Evolutionary conservation across 2,329 filamentous ascomycete species (phyloP).

Genomic region (Daldinia sp.): DNA sequence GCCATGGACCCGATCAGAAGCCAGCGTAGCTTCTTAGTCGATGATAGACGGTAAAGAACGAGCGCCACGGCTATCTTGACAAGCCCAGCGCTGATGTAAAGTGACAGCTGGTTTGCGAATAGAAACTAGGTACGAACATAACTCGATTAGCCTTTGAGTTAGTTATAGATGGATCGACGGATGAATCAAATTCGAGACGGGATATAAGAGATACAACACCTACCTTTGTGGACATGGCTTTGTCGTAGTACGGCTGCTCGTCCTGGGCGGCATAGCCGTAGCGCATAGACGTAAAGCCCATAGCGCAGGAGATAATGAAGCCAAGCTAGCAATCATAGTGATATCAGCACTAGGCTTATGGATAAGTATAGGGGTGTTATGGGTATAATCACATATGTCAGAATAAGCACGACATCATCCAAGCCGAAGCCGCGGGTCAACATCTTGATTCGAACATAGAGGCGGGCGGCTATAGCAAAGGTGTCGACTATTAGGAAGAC

Average conservation of each 20-base stretch:
- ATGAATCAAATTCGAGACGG: neutral
- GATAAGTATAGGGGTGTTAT: neutral
- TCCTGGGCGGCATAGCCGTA: conserved; percentile 50
- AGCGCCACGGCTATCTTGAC: conserved; percentile 52
- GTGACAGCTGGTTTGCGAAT: conserved; percentile 49
- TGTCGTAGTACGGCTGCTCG: conserved; percentile 45
- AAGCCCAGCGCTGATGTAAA: conserved; percentile 52
- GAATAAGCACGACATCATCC: conserved; percentile 48
- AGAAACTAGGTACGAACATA: conserved; percentile 43
- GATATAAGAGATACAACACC: conserved; percentile 17
- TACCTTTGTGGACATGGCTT: conserved; percentile 38
- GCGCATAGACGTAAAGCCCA: conserved; percentile 50
- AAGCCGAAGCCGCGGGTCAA: conserved; percentile 48
- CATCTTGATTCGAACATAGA: conserved; percentile 50
- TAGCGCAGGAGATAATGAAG: conserved; percentile 46
- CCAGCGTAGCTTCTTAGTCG: conserved; percentile 42
- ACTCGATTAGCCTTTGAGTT: conserved; percentile 25
- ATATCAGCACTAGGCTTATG: conserved; percentile 32
- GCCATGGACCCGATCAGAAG: conserved; percentile 47
- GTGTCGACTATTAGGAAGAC: conserved; percentile 48
- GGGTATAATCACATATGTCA: conserved; percentile 47
- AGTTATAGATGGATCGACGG: neutral
- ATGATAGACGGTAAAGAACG: conserved; percentile 51
- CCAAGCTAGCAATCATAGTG: conserved; percentile 39
- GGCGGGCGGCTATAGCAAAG: conserved; percentile 44